Conservation (phyloP, 805 yeast species). For the Zygotorulaspora florentina region DNA sequence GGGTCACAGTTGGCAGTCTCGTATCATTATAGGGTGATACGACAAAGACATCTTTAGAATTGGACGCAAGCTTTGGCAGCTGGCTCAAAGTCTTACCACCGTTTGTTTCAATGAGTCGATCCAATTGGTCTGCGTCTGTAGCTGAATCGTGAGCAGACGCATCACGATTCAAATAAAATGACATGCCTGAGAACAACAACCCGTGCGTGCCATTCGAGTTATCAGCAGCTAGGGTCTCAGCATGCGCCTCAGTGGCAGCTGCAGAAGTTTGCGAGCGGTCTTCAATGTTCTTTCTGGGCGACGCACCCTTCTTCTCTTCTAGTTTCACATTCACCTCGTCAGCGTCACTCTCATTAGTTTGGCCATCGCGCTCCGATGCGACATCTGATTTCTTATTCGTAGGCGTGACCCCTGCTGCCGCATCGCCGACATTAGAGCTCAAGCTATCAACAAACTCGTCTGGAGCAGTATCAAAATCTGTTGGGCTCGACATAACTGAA, state of each 20-base stretch:
- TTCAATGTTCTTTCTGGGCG: neutral
- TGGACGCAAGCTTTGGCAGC: constrained; percentile 17
- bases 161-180: constrained; percentile 25
- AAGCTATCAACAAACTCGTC: constrained; percentile 27
- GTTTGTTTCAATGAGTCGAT: constrained; percentile 16
- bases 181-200: constrained; percentile 12
- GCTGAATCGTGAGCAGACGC: constrained; percentile 24
- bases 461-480: constrained; percentile 29
- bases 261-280: neutral
- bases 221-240: neutral
- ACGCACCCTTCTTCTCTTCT: neutral
- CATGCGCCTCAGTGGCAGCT: neutral
- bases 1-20: constrained; percentile 29
- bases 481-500: constrained; percentile 18
- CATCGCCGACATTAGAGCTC: constrained; percentile 8
- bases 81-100: constrained; percentile 27
- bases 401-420: neutral
- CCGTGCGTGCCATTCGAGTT: neutral
- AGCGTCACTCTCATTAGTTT: constrained; percentile 1
- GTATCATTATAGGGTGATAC: constrained; percentile 33
- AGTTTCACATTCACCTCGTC: neutral
- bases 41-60: constrained; percentile 18
- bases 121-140: constrained; percentile 22
- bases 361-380: neutral
- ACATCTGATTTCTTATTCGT: neutral